Evolutionary conservation across 2,329 filamentous ascomycete species (phyloP).

Genomic region (Alternaria conjuncta): DNA sequence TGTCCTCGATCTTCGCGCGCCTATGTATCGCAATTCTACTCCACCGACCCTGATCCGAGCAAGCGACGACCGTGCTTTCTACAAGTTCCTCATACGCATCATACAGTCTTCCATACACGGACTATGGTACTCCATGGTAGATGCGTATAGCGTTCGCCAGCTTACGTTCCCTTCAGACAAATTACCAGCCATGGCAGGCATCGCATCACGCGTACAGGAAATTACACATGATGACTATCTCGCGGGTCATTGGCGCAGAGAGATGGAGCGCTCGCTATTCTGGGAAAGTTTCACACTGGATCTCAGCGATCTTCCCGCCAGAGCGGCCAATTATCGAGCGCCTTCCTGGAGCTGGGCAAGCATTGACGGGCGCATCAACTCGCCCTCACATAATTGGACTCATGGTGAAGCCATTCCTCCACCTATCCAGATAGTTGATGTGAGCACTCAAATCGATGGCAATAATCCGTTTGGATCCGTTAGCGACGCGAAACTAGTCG

Average conservation of each 20-base stretch:
- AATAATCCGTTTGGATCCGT: not conserved
- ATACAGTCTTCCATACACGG: fast-evolving
- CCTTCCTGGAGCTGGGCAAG: not conserved
- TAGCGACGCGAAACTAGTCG: not conserved
- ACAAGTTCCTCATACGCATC: not conserved
- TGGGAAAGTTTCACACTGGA: too few relatives aligned
- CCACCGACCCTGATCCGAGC: not conserved
- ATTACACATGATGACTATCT: not conserved
- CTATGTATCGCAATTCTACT: not conserved
- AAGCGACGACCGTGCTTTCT: not conserved
- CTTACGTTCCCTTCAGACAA: not conserved
- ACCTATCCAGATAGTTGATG: not conserved
- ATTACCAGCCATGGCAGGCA: not conserved
- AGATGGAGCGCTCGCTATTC: not conserved
- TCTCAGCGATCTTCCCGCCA: not conserved
- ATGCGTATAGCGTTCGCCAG: not conserved
- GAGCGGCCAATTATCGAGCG: not conserved
- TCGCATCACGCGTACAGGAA: not conserved
- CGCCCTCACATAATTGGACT: too few relatives aligned
- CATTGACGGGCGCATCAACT: not conserved
- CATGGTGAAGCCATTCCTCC: fast-evolving
- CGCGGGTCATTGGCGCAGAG: not conserved
- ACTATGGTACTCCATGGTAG: not conserved
- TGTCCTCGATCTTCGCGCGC: not conserved
- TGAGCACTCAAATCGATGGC: not conserved